A percentile compares a stretch with the other conserved stretches of the same genome.
These are phyloP conservation scores for Rhizopogon vulgaris DNA, from an alignment of 768 basidiomycete genomes.

Conservation along the genomic window DNA sequence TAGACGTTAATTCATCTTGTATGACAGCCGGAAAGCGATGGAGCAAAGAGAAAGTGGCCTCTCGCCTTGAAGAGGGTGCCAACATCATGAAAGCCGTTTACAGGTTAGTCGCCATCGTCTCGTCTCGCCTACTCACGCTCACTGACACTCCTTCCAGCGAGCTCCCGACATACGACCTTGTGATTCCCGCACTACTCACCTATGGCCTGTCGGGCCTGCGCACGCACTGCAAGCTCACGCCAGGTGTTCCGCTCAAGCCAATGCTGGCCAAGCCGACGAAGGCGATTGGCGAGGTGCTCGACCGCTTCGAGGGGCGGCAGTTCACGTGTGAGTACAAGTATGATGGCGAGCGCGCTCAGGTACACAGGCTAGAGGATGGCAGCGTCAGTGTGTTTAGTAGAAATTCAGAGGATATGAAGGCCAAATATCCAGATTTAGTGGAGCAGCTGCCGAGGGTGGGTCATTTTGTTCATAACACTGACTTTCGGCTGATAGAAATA, in stretches of 20 bases:
- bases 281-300: conserved; percentile 95
- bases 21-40: conserved; percentile 63
- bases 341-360: conserved; percentile 96
- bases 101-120: conserved; percentile 47
- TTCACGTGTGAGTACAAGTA: conserved; percentile 99
- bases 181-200: conserved; percentile 84
- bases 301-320: conserved; percentile 89
- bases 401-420: conserved; percentile 99
- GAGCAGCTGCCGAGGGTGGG: conserved; percentile 82
- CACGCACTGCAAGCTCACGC: conserved; percentile 82
- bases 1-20: neutral
- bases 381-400: conserved; percentile 89
- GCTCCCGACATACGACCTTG: conserved; percentile 86
- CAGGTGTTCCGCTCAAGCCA: conserved; percentile 94
- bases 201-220: conserved; percentile 66
- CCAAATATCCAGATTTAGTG: conserved; percentile 97
- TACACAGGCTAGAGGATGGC: conserved; percentile 81
- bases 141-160: conserved; percentile 48
- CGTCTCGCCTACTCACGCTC: neutral
- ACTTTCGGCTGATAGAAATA: conserved; percentile 2
- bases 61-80: conserved; percentile 69
- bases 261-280: conserved; percentile 99
- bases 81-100: conserved; percentile 85
- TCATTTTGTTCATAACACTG: neutral
- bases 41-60: conserved; percentile 65